Base-by-base conservation (phyloP, 495 filamentous ascomycete genomes). In the Aspergillus biplanus region DNA sequence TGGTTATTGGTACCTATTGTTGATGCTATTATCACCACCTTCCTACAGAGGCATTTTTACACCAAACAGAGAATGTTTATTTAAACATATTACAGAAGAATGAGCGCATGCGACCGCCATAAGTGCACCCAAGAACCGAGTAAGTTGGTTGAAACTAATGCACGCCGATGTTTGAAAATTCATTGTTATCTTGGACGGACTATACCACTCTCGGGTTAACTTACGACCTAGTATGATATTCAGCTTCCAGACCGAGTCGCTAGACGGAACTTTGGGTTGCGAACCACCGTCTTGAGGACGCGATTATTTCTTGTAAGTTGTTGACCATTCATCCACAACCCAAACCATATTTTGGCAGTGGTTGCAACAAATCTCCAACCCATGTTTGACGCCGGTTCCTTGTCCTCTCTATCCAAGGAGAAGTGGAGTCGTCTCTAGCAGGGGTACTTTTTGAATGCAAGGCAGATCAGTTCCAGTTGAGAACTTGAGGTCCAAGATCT, bases 41-140 rank as follows among this genome's bases (percentile, higher is more conserved):
- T 13, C n/a, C 39, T 13, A 13, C 2, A 15, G n/a, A 11, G 39
- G n/a, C 39, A 44, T 15, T 44, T 15, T 27, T 11, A 11, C 39
- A 44, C 39, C 39, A 11, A 4, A 44, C 39, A 44, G 39, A 12
- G 39, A 11, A 44, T 15, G n/a, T 13, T 44, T 4, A 44, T 44
- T 13, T 15, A 4, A 44, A 44, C n/a, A 42, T 12, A 15, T 11
- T 27, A 42, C 6, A 11, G 15, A 34, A 44, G 44, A 8, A 53
- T 12, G 55, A 47, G 55, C 11, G 39, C 55, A 58, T 58, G 55
- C 55, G 55, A 58, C 55, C 33, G 11, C 50, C 18, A 53, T 27
- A 32, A 33, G 34, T 12, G 13, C 52, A 54, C 13, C 32, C 32
- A 33, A 18, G 49, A 27, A 58, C 49, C 21, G 21, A 27, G 21